A percentile compares a stretch with the other conserved stretches of the same genome.
These are phyloP conservation scores for Cladophialophora carrionii DNA, from an alignment of 2,329 filamentous ascomycete genomes.

Conservation along the genomic window DNA sequence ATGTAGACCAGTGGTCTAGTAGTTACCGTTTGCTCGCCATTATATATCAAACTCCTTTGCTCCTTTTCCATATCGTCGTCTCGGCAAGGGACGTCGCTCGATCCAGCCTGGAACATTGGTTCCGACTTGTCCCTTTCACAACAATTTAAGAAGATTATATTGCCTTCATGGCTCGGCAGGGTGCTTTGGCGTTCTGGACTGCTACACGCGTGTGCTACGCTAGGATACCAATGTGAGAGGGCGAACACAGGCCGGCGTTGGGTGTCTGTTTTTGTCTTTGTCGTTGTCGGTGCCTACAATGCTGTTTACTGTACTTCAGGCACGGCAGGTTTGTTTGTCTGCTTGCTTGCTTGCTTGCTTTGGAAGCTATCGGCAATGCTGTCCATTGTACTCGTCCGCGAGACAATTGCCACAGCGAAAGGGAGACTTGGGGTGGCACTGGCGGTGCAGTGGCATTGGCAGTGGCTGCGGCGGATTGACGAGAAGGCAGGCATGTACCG, in stretches of 20 bases:
- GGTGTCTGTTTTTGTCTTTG: not conserved
- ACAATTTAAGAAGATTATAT: not conserved
- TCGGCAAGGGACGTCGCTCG: too few relatives aligned
- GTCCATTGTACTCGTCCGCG: not conserved
- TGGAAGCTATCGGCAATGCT: not conserved
- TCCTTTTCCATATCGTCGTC: too few relatives aligned
- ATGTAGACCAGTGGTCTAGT: slow-evolving; percentile 29
- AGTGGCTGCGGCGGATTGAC: not conserved
- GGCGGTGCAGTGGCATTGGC: not conserved
- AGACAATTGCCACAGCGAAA: not conserved
- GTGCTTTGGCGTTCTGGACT: slow-evolving; percentile 9
- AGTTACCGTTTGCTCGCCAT: not conserved
- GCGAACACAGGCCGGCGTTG: not conserved
- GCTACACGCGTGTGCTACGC: not conserved
- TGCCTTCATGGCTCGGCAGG: slow-evolving; percentile 7
- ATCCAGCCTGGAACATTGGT: not conserved
- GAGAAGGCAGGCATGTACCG: too few relatives aligned
- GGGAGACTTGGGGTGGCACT: not conserved
- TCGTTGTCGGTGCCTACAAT: not conserved
- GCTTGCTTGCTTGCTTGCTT: not conserved
- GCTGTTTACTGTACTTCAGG: not conserved
- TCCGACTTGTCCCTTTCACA: not conserved
- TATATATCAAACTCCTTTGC: slow-evolving; percentile 2
- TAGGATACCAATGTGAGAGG: not conserved
- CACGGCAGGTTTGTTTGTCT: not conserved